Evolutionary conservation across 192 early-diverging fungal species (phyloP), one percentile per base, ranked within the genome.

Genomic region (Gorgonomyces haynaldii): DNA sequence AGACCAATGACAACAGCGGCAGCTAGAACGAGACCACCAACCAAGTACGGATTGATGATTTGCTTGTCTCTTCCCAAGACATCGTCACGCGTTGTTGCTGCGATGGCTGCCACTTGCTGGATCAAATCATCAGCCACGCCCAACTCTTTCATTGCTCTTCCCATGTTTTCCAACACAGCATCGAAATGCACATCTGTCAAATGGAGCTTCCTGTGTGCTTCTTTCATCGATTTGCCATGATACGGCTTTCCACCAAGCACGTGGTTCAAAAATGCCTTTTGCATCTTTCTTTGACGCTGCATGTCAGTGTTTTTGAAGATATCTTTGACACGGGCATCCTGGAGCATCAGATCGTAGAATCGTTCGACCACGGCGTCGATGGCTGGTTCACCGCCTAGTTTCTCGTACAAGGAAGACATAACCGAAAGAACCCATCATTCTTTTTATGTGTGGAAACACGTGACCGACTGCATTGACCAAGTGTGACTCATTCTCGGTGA

Each of bases 131-230:
- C 15, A 0, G 7, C 15, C 20, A 47, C 45, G 13, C 45, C 45
- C 26, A 47, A 29, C 3, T 17, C 20, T 20, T 6, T 17, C 48
- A 50, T 35, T 12, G 48, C 30, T 27, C 17, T 22, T 12, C 23
- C 30, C 10, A 50, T 20, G 4, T 8, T 4, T 13, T 15, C 37
- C 8, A 23, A 13, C 16, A 50, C 29, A 24, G n/a, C 3, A 21
- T 50, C 29, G 22, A 50, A 50, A 31, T 50, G 48, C 24, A 24
- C 48, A 2, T 50, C 48, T 9, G 27, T 50, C 10, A 50, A n/a
- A n/a, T 19, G 7, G 17, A 50, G 6, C 6, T 19, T 16, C 9
- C 12, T 38, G 24, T 50, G 48, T 0, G 48, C 48, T 25, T 19
- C 35, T 12, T 23, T n/a, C 48, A 50, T 50, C 23, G 21, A 19